phyloP scores from a whole-genome alignment of 768 basidiomycete genomes.

The Termitomyces sp. region DNA sequence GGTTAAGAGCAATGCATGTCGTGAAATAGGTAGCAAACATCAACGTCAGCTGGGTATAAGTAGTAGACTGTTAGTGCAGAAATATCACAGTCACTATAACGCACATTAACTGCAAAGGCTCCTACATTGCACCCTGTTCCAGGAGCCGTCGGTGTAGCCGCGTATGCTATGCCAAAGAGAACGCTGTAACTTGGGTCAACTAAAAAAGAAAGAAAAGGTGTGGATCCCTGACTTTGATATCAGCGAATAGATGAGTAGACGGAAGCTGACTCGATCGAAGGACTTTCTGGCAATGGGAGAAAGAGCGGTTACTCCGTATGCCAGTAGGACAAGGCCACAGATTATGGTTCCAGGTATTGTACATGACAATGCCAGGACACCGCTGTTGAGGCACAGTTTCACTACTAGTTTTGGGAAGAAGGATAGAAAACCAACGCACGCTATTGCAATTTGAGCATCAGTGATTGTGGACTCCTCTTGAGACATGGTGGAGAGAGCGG shows the following conservation, averaged over 20 bases:
- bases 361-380: slow-evolving; percentile 2
- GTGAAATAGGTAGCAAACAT: slow-evolving; percentile 20
- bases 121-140: slow-evolving; percentile 14
- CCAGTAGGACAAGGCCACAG: slow-evolving; percentile 7
- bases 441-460: neutral
- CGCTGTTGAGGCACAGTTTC: neutral
- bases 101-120: slow-evolving; percentile 19
- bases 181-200: slow-evolving; percentile 9
- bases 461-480: neutral
- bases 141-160: slow-evolving; percentile 8
- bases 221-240: slow-evolving; percentile 6
- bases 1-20: slow-evolving; percentile 21
- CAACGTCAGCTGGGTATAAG: slow-evolving; percentile 10
- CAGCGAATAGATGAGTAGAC: slow-evolving; percentile 6
- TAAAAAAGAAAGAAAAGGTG: neutral
- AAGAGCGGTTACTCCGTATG: slow-evolving; percentile 1
- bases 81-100: neutral
- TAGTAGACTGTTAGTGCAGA: neutral
- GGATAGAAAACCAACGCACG: neutral
- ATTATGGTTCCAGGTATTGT: slow-evolving; percentile 9
- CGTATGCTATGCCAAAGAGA: slow-evolving; percentile 16
- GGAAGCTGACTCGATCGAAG: slow-evolving; percentile 14
- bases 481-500: neutral
- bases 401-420: neutral
- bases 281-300: neutral